Conservation (phyloP, 768 basidiomycete genomes). For the Gloeophyllum trabeum region DNA sequence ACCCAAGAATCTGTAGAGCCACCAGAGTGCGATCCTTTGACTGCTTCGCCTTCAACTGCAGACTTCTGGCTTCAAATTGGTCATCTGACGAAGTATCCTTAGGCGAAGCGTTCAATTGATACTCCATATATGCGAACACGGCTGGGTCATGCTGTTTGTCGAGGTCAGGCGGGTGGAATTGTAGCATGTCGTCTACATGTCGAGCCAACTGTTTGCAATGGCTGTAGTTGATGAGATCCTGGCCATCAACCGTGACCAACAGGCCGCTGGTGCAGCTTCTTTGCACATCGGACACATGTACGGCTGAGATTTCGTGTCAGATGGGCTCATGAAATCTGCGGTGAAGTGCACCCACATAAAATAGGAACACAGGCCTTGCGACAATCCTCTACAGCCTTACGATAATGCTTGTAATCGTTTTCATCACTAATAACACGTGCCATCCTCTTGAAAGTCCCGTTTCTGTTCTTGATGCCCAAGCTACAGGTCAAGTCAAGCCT, state of each 20-base stretch:
- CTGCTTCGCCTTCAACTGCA: slow-evolving; percentile 6
- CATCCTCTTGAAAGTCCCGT: slow-evolving; percentile 5
- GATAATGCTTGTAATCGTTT: slow-evolving; percentile 8
- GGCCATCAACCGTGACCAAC: too few relatives aligned
- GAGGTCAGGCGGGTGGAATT: slow-evolving; percentile 22
- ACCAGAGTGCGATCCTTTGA: too few relatives aligned
- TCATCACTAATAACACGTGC: slow-evolving; percentile 21
- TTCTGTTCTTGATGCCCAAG: slow-evolving; percentile 15
- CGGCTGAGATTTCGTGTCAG: slow-evolving; percentile 16
- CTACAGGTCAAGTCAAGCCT: slow-evolving; percentile 23
- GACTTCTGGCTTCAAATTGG: slow-evolving; percentile 22
- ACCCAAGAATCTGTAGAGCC: too few relatives aligned
- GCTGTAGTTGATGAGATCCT: slow-evolving; percentile 29
- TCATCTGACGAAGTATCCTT: slow-evolving; percentile 19
- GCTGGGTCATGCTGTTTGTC: slow-evolving; percentile 20
- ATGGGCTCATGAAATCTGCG: too few relatives aligned
- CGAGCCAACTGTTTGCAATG: slow-evolving; percentile 27
- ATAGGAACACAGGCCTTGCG: neutral
- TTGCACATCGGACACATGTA: slow-evolving; percentile 15
- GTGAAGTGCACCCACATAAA: too few relatives aligned
- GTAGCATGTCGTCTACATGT: slow-evolving; percentile 21
- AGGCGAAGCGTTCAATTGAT: slow-evolving; percentile 22
- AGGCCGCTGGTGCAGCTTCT: slow-evolving; percentile 1
- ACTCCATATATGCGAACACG: slow-evolving; percentile 29
- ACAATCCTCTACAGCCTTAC: neutral